Conservation (phyloP, 257 asterid genomes). For the Lithospermum erythrorhizon region DNA sequence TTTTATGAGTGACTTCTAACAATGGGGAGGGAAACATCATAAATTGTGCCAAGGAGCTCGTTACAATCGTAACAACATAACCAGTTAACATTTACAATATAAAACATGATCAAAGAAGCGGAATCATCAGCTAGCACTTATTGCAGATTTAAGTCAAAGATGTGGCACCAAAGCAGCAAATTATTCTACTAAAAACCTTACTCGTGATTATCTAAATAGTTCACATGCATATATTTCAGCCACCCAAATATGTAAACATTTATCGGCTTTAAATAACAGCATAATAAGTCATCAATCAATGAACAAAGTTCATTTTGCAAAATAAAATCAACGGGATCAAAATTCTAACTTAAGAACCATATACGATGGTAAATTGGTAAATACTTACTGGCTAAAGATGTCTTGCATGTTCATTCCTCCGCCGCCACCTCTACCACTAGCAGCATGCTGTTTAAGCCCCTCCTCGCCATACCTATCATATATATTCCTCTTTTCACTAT, state of each 20-base stretch:
- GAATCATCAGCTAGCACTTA: neutral
- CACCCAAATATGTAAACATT: too few species aligned
- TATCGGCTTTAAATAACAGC: too few species aligned
- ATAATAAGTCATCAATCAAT: too few species aligned
- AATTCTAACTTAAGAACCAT: neutral
- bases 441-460: slow-evolving; percentile 88
- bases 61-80: neutral
- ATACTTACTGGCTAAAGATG: slow-evolving; percentile 69
- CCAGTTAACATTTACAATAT: neutral
- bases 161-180: neutral
- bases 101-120: neutral
- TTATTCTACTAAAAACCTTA: too few species aligned
- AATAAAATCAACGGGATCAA: too few species aligned
- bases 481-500: slow-evolving; percentile 70
- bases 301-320: too few species aligned
- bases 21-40: too few species aligned
- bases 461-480: slow-evolving; percentile 85
- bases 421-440: slow-evolving; percentile 62
- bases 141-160: neutral
- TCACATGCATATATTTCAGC: too few species aligned
- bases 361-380: neutral
- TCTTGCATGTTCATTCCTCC: slow-evolving; percentile 86
- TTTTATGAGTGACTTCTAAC: too few species aligned
- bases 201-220: too few species aligned
- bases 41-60: neutral